These are phyloP conservation scores for Monilinia vaccinii-corymbosi DNA, from an alignment of 2,329 filamentous ascomycete species.

Conservation along the genomic window DNA sequence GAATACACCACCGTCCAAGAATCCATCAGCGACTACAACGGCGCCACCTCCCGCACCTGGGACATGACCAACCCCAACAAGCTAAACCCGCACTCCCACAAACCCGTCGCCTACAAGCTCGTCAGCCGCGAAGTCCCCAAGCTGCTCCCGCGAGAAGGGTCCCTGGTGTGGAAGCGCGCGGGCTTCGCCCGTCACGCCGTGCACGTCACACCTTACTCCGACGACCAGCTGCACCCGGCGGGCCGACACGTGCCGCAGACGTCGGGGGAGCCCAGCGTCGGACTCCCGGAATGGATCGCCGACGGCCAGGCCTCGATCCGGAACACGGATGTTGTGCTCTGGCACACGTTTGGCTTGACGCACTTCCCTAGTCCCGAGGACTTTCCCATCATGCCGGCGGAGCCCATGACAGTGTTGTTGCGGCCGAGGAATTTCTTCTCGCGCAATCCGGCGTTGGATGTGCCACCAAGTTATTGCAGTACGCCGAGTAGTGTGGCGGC, in stretches of 20 bases:
- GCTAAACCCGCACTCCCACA: constrained; percentile 77
- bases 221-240: constrained; percentile 50
- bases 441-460: constrained; percentile 49
- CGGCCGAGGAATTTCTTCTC: constrained; percentile 51
- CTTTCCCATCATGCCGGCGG: constrained; percentile 84
- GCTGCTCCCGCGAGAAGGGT: constrained; percentile 70
- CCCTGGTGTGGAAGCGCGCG: constrained; percentile 58
- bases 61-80: constrained; percentile 81
- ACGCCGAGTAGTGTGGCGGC: constrained; percentile 59
- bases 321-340: constrained; percentile 80
- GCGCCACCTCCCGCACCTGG: constrained; percentile 72
- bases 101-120: constrained; percentile 80
- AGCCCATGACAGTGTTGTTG: constrained; percentile 62
- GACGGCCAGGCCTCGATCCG: constrained; percentile 60
- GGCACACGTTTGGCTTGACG: constrained; percentile 88
- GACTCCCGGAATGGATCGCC: constrained; percentile 38
- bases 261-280: constrained; percentile 36
- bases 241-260: constrained; percentile 54
- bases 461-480: constrained; percentile 56
- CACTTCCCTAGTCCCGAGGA: constrained; percentile 88
- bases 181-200: constrained; percentile 50
- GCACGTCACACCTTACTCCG: constrained; percentile 56
- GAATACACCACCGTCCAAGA: constrained; percentile 63
- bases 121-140: constrained; percentile 76
- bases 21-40: constrained; percentile 72